Evolutionary conservation across 129 eudicot species (phyloP).

Genomic region (Glebionis coronaria): DNA sequence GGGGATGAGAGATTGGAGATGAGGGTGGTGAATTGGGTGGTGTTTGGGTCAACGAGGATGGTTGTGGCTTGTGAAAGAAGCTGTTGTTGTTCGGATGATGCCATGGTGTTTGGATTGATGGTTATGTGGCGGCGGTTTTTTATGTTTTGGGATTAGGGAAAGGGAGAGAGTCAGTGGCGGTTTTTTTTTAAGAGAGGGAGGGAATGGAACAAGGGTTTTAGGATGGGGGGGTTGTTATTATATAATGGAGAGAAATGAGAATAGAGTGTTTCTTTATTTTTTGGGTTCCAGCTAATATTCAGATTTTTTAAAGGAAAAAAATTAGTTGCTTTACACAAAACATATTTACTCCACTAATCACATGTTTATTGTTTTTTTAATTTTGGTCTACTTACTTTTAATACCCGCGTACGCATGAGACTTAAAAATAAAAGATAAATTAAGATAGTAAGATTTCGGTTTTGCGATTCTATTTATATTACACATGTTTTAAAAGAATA

Average conservation of each 20-base stretch:
- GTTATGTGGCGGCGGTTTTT: constrained; percentile 28
- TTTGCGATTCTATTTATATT: too few relatives aligned
- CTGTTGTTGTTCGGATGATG: constrained; percentile 40
- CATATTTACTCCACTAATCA: too few relatives aligned
- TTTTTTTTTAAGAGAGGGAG: constrained; percentile 37
- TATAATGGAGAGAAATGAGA: not conserved
- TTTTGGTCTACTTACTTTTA: too few relatives aligned
- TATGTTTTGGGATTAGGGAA: too few relatives aligned
- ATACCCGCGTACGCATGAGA: too few relatives aligned
- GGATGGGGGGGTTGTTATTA: constrained; percentile 19
- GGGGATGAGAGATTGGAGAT: constrained; percentile 83
- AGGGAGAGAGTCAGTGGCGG: constrained; percentile 18
- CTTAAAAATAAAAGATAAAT: too few relatives aligned
- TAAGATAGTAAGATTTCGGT: too few relatives aligned
- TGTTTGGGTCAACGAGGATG: constrained; percentile 72
- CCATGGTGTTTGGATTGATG: constrained; percentile 46
- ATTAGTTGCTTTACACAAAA: too few relatives aligned
- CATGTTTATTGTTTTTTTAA: too few relatives aligned
- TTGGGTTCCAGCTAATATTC: too few relatives aligned
- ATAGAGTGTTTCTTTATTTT: constrained; percentile 31
- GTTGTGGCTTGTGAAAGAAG: constrained; percentile 48
- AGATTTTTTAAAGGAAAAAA: too few relatives aligned
- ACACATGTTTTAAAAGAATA: too few relatives aligned
- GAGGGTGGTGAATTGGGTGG: constrained; percentile 70
- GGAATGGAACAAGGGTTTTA: constrained; percentile 49